Conservation (phyloP, 192 early-diverging fungal genomes). For the Coemansia sp. region DNA sequence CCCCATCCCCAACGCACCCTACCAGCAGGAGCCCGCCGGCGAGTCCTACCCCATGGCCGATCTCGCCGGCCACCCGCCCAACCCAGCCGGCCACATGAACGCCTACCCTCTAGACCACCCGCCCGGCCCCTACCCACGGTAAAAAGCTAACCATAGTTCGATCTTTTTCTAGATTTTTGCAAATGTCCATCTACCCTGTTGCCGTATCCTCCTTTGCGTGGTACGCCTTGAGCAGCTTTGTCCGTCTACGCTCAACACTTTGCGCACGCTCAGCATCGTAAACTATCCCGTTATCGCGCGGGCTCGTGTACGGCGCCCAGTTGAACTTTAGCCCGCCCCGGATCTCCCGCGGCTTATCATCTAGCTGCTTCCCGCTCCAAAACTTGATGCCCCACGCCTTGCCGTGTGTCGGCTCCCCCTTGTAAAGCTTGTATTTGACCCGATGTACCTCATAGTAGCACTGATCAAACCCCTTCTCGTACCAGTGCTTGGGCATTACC, state of each 20-base stretch:
- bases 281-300: constrained; percentile 11
- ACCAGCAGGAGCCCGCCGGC: background rate
- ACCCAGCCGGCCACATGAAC: background rate
- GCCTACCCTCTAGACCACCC: background rate
- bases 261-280: constrained; percentile 13
- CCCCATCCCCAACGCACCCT: background rate
- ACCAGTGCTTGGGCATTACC: constrained; percentile 31
- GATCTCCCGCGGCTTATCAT: constrained; percentile 20
- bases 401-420: constrained; percentile 33
- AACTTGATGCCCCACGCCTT: constrained; percentile 33
- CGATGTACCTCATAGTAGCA: constrained; percentile 33
- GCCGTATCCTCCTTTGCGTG: background rate
- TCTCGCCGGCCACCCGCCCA: background rate
- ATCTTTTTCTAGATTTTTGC: background rate
- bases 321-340: constrained; percentile 37
- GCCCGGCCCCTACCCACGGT: background rate
- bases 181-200: background rate
- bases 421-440: constrained; percentile 31
- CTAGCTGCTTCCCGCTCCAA: constrained; percentile 24
- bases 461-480: constrained; percentile 29
- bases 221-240: background rate
- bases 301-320: constrained; percentile 32
- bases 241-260: constrained; percentile 16
- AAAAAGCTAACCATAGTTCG: background rate
- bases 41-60: constrained; percentile 8